phyloP scores from a whole-genome alignment of 2,329 filamentous ascomycete species.

The Leptographium flavum region DNA sequence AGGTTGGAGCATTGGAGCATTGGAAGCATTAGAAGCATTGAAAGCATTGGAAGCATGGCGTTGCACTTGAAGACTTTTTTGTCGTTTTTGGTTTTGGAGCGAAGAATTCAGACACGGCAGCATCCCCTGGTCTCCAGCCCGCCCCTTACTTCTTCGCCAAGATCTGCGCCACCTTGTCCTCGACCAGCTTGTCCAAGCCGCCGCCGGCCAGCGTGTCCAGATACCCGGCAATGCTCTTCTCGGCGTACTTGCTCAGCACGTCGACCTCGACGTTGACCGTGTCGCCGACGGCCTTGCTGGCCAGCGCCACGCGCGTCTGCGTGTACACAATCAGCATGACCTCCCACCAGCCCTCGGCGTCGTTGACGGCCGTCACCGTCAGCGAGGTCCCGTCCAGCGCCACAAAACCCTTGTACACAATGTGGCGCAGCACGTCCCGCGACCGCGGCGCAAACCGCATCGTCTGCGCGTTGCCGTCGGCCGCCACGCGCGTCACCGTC shows the following conservation, averaged over 20 bases:
- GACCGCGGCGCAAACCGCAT: constrained; percentile 62
- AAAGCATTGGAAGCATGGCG: too few species aligned
- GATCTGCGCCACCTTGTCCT: constrained; percentile 60
- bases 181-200: constrained; percentile 56
- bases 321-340: constrained; percentile 97
- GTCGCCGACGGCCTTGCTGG: constrained; percentile 63
- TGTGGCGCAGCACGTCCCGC: constrained; percentile 60
- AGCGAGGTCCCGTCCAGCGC: constrained; percentile 89
- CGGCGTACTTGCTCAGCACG: constrained; percentile 71
- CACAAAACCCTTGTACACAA: constrained; percentile 94
- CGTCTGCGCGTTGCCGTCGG: constrained; percentile 82
- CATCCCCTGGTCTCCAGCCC: too few species aligned
- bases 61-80: too few species aligned
- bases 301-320: constrained; percentile 78
- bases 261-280: constrained; percentile 89
- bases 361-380: constrained; percentile 78
- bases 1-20: neutral
- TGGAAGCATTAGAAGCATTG: neutral
- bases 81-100: neutral
- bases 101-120: too few species aligned
- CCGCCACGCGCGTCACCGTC: constrained; percentile 53
- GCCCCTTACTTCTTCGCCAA: constrained; percentile 23
- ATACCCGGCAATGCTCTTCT: constrained; percentile 79
- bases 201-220: constrained; percentile 40
- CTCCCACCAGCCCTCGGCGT: constrained; percentile 69